These are phyloP conservation scores for Lactarius hatsudake DNA, from an alignment of 768 basidiomycete genomes.

Conservation along the genomic window DNA sequence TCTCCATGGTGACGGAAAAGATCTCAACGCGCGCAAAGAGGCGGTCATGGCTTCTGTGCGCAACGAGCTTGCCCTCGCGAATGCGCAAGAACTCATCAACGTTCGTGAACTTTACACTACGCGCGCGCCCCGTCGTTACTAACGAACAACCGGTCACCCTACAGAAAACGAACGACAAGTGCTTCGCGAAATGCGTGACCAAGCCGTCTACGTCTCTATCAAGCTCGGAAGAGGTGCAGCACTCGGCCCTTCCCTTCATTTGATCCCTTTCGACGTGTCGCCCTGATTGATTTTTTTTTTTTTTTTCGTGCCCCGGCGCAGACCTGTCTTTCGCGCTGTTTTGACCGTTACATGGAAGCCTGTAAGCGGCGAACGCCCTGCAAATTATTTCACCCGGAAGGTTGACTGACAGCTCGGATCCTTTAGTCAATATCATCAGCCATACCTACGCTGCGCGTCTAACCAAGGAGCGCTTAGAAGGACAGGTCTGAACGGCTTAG, in stretches of 20 bases:
- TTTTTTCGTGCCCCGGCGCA: constrained; percentile 30
- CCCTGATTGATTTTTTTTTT: neutral
- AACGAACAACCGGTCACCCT: too few species aligned
- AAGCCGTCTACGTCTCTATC: constrained; percentile 72
- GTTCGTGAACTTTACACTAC: constrained; percentile 39
- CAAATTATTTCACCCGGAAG: neutral
- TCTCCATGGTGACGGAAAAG: constrained; percentile 29
- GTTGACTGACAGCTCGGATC: constrained; percentile 5
- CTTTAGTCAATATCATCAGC: constrained; percentile 75
- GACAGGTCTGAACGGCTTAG: constrained; percentile 9
- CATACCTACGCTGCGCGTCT: constrained; percentile 62
- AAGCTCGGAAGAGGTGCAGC: constrained; percentile 64
- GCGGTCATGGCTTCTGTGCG: constrained; percentile 60
- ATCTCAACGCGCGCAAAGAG: constrained; percentile 40
- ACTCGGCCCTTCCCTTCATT: neutral
- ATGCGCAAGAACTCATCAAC: constrained; percentile 80
- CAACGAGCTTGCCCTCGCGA: constrained; percentile 66
- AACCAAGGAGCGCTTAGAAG: constrained; percentile 45
- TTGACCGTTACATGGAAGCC: constrained; percentile 82
- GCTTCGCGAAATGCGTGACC: constrained; percentile 71
- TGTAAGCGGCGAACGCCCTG: constrained; percentile 51
- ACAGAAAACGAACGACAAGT: constrained; percentile 78
- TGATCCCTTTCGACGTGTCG: neutral
- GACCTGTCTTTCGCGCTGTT: constrained; percentile 73
- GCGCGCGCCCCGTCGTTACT: neutral